A percentile compares a stretch with the other conserved stretches of the same genome.
phyloP scores from a whole-genome alignment of 1,284 basidiomycete genomes.

The Schizopora paradoxa region DNA sequence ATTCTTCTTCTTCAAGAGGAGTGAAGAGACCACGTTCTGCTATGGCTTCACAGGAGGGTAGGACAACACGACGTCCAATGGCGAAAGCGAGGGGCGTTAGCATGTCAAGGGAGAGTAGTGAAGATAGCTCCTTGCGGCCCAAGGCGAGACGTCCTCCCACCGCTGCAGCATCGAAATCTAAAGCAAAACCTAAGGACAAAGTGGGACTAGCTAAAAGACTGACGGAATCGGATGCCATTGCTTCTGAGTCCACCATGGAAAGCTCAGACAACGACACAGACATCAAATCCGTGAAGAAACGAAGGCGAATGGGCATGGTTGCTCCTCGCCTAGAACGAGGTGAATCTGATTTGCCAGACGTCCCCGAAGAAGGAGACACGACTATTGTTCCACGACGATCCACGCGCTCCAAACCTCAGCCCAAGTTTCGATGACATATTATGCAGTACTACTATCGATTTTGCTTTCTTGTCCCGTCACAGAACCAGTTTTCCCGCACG shows the following conservation, averaged over 20 bases:
- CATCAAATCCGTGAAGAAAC: slow-evolving; percentile 8
- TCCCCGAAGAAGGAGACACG: too few species aligned
- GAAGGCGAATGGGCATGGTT: neutral
- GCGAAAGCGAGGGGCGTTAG: neutral
- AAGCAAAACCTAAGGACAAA: neutral
- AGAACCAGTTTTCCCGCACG: too few species aligned
- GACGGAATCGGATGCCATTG: neutral
- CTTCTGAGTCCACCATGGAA: slow-evolving; percentile 4
- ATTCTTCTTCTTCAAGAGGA: slow-evolving; percentile 5
- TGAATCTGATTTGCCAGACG: too few species aligned
- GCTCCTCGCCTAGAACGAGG: too few species aligned
- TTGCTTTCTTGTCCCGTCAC: too few species aligned
- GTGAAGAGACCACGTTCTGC: slow-evolving; percentile 11
- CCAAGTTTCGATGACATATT: too few species aligned
- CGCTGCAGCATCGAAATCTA: neutral
- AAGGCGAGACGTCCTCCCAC: neutral
- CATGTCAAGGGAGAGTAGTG: neutral
- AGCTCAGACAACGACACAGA: slow-evolving; percentile 6
- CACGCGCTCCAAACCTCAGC: too few species aligned
- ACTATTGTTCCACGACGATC: too few species aligned
- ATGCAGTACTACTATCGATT: too few species aligned
- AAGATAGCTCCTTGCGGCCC: neutral
- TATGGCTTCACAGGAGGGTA: neutral
- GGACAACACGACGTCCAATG: slow-evolving; percentile 18
- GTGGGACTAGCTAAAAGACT: neutral